These are phyloP conservation scores for Aspergillus oerlinghausenensis DNA, from an alignment of 2,329 filamentous ascomycete genomes.

Conservation along the genomic window DNA sequence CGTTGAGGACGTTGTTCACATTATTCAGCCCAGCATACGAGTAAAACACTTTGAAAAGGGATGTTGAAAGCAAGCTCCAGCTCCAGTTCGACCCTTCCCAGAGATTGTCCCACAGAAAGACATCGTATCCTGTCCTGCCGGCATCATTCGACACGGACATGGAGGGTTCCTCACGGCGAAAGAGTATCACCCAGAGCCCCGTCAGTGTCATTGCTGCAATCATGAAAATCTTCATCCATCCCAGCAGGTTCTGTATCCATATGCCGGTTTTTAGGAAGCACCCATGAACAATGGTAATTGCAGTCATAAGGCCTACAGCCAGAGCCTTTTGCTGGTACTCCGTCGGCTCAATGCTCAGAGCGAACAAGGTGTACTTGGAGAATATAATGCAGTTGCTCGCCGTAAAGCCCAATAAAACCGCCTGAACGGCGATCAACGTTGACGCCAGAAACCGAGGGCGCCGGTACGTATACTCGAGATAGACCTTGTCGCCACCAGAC, in stretches of 20 bases:
- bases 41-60: constrained; percentile 61
- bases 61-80: constrained; percentile 62
- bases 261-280: constrained; percentile 56
- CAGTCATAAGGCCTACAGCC: constrained; percentile 53
- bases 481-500: constrained; percentile 65
- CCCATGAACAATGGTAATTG: constrained; percentile 56
- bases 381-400: constrained; percentile 68
- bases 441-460: constrained; percentile 61
- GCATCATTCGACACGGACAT: not conserved
- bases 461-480: constrained; percentile 65
- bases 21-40: constrained; percentile 65
- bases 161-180: constrained; percentile 28
- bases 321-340: constrained; percentile 53
- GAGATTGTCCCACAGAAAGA: constrained; percentile 47
- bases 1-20: constrained; percentile 66
- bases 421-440: constrained; percentile 59
- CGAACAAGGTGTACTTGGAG: constrained; percentile 61
- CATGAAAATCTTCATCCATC: constrained; percentile 60
- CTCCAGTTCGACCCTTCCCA: constrained; percentile 66
- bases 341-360: constrained; percentile 48
- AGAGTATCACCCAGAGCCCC: constrained; percentile 55
- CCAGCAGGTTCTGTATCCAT: constrained; percentile 56
- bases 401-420: constrained; percentile 61
- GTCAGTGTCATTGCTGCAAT: constrained; percentile 59
- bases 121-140: not conserved